Base-by-base conservation (phyloP, 108 stramenopile species). In the Skeletonema marinoi region DNA sequence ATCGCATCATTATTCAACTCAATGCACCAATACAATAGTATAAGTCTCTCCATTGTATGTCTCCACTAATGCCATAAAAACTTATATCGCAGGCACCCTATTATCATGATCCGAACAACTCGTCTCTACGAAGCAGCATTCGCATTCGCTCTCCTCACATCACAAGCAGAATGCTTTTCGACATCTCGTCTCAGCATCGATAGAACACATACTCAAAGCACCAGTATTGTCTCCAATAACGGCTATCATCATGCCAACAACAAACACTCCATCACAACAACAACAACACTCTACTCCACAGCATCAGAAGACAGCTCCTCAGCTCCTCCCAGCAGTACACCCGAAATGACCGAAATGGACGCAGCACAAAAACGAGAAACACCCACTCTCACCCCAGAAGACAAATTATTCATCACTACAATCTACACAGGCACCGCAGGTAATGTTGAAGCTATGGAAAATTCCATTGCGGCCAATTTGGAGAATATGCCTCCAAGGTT, bases 401-500 rank as follows among this genome's bases (percentile, higher is more conserved):
- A 82, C 35, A 71, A 56, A 62, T 67, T 70, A 4, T 67, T 75
- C 60, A 44, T 82, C 5, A 63, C 62, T 9, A 65, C 70, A 35
- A n/a, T 83, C 21, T 71, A 59, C 78, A 66, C 50, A 5, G 67
- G 50, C 16, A 58, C 51, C 19, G 36, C 10, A 3, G 71, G 65
- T n/a, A 67, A 81, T 35, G 16, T 9, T 32, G 73, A 64, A 14
- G 72, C 60, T 6, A 72, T 83, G 73, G 78, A 78, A 56, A 59
- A 65, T 75, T 66, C 61, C 10, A 64, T 83, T 16, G 48, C 77
- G 21, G 78, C 60, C 21, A 74, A 73, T 29, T 75, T 83, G 35
- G 68, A 74, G 8, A 65, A 41, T 33, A 83, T 83, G 77, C 72
- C 73, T 1, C 78, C 82, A 1, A 59, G 82, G 11, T 56, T 83